Evolutionary conservation across 805 yeast genomes (phyloP), one percentile per base, ranked within the genome.

Genomic region (Candida silvatica): DNA sequence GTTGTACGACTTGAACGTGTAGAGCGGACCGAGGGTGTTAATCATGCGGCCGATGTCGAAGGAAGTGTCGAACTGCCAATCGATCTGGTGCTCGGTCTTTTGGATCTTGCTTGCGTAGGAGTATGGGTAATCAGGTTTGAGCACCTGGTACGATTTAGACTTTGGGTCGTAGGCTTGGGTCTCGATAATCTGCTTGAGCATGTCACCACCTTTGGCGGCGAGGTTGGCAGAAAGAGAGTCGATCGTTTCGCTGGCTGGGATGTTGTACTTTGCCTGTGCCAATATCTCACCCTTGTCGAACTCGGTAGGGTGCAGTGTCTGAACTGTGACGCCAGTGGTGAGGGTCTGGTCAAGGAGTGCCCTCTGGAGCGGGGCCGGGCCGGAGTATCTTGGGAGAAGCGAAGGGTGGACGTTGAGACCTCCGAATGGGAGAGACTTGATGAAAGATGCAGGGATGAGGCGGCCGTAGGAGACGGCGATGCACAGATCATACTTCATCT

Each of bases 381-480:
- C 98, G 3, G 86, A 71, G 46, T 83, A 74, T 31, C 59, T 61
- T 0, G 98, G 98, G 6, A 92, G 65, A 5, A 87, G 53, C 0
- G 96, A 86, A 0, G 98, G 98, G 53, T 92, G 98, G 1, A 92
- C 86, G 51, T 92, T 92, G 19, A 92, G 51, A 0, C 97, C 94
- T 4, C 88, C 86, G 48, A 55, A 74, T 9, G 55, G 53, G 16
- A 77, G 58, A 0, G 53, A 33, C 0, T 49, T 33, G 2, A 92
- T 55, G 43, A 86, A 74, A 2, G 53, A 38, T 0, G 58, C 59
- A 0, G 97, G 97, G 4, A 92, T 86, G 30, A 90, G 61, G 34
- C 67, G 66, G 0, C 97, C 98, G 54, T 77, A 92, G 0, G 97
- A 86, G 1, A 87, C 97, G 0, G 97, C 97, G n/a, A 92, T 66